Percentiles rank a stretch among this genome's conserved stretches.
These are phyloP conservation scores for Camelina laxa DNA, from an alignment of 345 rosid genomes.

Conservation along the genomic window DNA sequence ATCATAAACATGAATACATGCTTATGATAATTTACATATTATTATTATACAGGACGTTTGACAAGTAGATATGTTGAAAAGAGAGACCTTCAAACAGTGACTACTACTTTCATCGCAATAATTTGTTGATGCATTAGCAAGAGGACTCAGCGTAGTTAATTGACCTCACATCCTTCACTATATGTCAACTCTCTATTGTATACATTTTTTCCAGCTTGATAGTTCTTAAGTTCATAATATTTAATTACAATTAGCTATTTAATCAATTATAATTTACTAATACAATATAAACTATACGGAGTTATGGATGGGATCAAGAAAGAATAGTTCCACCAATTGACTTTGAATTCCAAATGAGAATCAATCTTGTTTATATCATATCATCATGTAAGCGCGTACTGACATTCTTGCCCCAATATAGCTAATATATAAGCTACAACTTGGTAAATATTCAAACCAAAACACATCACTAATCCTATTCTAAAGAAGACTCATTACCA, in stretches of 20 bases:
- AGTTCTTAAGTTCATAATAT: neutral
- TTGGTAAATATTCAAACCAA: conserved; percentile 39
- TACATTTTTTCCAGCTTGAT: neutral
- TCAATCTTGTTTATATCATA: neutral
- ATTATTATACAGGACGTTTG: too few species aligned
- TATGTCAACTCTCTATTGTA: conserved; percentile 25
- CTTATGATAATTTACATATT: too few species aligned
- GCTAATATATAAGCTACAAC: conserved; percentile 16
- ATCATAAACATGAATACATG: too few species aligned
- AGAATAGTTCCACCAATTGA: conserved; percentile 27
- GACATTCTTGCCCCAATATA: conserved; percentile 19
- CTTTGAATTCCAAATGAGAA: conserved; percentile 24
- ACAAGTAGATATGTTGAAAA: too few species aligned
- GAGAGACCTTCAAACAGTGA: too few species aligned
- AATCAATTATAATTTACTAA: neutral
- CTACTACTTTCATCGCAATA: too few species aligned
- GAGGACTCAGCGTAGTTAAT: conserved; percentile 1
- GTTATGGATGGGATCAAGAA: conserved; percentile 20
- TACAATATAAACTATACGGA: neutral
- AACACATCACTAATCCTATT: conserved; percentile 12
- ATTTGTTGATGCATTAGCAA: neutral
- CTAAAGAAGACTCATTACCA: conserved; percentile 15
- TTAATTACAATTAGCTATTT: conserved; percentile 1
- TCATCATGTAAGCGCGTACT: conserved; percentile 13
- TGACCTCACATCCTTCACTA: conserved; percentile 29